Percentiles rank a stretch among this genome's conserved stretches.
Conservation (phyloP, 192 early-diverging fungal species). For the Backusella liffmaniae region DNA sequence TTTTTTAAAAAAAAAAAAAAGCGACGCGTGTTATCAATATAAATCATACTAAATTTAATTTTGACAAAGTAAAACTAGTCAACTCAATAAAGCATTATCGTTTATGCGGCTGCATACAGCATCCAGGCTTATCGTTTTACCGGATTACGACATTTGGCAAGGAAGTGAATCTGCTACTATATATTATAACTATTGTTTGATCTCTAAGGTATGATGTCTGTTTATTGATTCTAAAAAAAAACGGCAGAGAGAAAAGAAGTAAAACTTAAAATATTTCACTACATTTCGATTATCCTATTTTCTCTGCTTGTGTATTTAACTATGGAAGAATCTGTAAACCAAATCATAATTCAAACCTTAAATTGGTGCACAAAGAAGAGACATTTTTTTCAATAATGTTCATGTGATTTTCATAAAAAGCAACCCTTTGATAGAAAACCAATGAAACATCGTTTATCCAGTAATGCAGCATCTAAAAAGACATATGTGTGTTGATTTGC, state of each 20-base stretch:
- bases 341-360: background rate
- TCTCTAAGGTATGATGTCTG: background rate
- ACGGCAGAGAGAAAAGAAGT: background rate
- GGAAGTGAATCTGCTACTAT: background rate
- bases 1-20: background rate
- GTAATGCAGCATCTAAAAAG: background rate
- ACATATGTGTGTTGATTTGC: background rate
- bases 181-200: background rate
- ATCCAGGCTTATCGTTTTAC: conserved; percentile 1
- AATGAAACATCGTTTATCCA: conserved; percentile 5
- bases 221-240: background rate
- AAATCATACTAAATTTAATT: background rate
- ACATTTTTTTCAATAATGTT: background rate
- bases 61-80: background rate
- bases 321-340: background rate
- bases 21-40: background rate
- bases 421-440: background rate
- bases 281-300: background rate
- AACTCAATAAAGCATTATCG: background rate
- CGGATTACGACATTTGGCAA: background rate
- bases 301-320: background rate
- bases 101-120: background rate
- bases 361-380: background rate
- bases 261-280: background rate
- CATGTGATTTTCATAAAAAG: conserved; percentile 3